Base-by-base conservation (phyloP, 352 stramenopile genomes). In the Phytophthora megakarya region DNA sequence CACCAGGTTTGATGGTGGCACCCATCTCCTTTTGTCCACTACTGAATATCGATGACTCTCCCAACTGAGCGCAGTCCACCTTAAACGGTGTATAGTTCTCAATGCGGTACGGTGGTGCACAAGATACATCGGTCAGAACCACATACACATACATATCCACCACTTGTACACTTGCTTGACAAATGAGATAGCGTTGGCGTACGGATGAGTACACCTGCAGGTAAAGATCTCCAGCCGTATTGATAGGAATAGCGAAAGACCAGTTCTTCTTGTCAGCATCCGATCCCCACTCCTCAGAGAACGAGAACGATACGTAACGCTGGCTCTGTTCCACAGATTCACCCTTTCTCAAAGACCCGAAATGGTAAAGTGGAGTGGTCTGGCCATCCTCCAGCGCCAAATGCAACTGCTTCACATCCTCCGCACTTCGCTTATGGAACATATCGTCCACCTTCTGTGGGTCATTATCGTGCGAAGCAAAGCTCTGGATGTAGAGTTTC, bases 81-180 rank as follows among this genome's bases (percentile, higher is more conserved):
- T 65, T 86, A 52, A 87, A 94, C 42, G 83, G 85, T n/a, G 87
- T 93, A 60, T 86, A 96, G 65, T 96, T 96, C 70, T 96, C 87
- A 43, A 96, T 88, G 8, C 87, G 84, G 65, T 93, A 96, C 16
- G 87, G 87, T 8, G 87, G 87, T 16, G 83, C 77, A 21, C 78
- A 85, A 0, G 85, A 96, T 11, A 90, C 82, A 61, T 96, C 87
- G 21, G 73, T 93, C 45, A 96, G 60, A 48, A 94, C 86, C 12
- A 96, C 85, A 60, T 94, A 96, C 16, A 96, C 78, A 52, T 96
- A 93, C 80, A 92, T 92, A 33, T 92, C 87, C n/a, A 96, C 81
- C 22, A 96, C 80, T 53, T 96, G 87, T 18, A 96, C 83, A 48
- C 85, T 94, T 33, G 82, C 87, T 50, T 93, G 75, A 43, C 86